Conservation (phyloP, 345 rosid genomes). For the Eucalyptus melliodora region DNA sequence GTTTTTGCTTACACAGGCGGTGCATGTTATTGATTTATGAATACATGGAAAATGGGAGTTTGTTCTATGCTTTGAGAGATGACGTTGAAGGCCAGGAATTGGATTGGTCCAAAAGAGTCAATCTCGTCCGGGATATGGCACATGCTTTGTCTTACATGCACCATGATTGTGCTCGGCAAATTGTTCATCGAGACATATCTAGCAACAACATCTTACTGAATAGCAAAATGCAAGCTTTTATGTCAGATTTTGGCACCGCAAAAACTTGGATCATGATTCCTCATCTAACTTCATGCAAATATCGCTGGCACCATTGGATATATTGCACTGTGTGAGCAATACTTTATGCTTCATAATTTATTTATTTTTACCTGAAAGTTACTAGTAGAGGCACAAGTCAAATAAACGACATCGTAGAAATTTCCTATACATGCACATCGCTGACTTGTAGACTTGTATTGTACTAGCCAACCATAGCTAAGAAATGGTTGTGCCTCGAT, state of each 20-base stretch:
- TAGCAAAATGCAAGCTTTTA: background rate
- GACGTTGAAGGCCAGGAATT: background rate
- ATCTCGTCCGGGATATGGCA: background rate
- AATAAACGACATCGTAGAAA: background rate
- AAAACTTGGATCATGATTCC: background rate
- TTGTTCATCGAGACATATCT: slow-evolving; percentile 10
- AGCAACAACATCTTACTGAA: slow-evolving; percentile 3
- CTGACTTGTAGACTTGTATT: background rate
- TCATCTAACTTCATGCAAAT: background rate
- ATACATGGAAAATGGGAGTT: background rate
- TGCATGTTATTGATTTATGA: background rate
- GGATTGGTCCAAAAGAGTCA: background rate
- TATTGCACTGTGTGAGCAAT: slow-evolving; percentile 1
- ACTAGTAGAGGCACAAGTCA: too few relatives aligned
- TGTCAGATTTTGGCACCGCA: slow-evolving; percentile 5
- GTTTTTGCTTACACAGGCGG: background rate
- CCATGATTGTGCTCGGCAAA: background rate
- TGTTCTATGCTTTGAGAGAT: background rate
- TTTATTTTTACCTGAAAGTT: too few relatives aligned
- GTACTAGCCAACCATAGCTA: background rate
- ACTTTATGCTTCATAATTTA: too few relatives aligned
- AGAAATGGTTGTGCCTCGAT: background rate
- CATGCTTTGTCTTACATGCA: slow-evolving; percentile 5
- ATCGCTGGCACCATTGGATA: slow-evolving; percentile 2
- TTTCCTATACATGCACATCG: background rate